Percentiles rank a stretch among this genome's conserved stretches.
These are phyloP conservation scores for Cadophora malorum DNA, from an alignment of 2,329 filamentous ascomycete species.

Conservation along the genomic window DNA sequence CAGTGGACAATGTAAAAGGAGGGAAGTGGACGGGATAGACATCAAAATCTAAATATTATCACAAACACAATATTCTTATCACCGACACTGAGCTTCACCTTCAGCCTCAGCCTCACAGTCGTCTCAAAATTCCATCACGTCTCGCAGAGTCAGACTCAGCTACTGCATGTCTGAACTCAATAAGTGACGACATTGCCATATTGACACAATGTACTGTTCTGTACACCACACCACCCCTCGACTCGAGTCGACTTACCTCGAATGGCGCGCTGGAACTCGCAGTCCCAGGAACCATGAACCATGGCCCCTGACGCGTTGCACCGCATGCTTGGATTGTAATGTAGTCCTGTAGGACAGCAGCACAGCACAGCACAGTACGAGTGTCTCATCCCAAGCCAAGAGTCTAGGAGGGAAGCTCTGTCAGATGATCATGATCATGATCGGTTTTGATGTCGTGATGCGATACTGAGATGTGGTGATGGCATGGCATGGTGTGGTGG, in stretches of 20 bases:
- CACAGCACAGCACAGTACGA: background rate
- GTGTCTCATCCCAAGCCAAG: slow-evolving; percentile 16
- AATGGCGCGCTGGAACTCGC: background rate
- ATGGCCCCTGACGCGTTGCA: background rate
- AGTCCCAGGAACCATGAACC: slow-evolving; percentile 5
- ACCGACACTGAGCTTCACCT: too few relatives aligned
- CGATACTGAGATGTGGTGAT: background rate
- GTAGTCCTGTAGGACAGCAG: background rate
- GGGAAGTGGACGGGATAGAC: background rate
- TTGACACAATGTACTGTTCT: background rate
- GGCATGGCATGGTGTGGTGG: background rate
- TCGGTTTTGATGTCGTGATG: background rate
- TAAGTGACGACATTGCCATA: background rate
- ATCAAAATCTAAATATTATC: background rate
- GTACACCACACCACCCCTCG: background rate
- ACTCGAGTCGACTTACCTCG: background rate
- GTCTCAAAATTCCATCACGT: background rate
- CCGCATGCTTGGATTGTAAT: background rate
- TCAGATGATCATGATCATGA: slow-evolving; percentile 13
- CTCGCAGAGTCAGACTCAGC: background rate
- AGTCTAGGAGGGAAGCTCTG: too few relatives aligned
- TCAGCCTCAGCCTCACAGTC: background rate
- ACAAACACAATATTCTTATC: background rate
- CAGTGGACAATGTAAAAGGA: background rate
- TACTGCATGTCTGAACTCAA: too few relatives aligned